Evolutionary conservation across 257 asterid genomes (phyloP).

Genomic region (Nicotiana benthamiana): DNA sequence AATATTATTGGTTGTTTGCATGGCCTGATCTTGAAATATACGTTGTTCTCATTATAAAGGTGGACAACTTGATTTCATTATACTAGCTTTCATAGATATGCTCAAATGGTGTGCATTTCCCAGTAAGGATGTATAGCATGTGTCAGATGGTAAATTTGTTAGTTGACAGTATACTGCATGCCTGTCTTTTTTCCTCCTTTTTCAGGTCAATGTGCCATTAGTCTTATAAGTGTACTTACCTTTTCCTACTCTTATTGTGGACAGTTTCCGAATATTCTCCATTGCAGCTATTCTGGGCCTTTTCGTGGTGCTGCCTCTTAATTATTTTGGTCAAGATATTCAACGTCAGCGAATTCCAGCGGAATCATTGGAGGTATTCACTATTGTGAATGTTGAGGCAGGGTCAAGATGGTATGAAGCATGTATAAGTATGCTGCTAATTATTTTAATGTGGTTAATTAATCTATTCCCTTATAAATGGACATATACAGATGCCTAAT

Average conservation of each 20-base stretch:
- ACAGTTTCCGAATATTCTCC: conserved; percentile 23
- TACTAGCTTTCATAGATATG: neutral
- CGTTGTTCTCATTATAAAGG: neutral
- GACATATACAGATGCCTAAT: neutral
- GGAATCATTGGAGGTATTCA: conserved; percentile 26
- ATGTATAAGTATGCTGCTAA: neutral
- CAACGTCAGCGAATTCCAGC: conserved; percentile 13
- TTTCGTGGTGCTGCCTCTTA: conserved; percentile 30
- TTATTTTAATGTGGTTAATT: neutral
- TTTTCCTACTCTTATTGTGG: conserved; percentile 6
- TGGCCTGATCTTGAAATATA: neutral
- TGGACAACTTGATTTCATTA: neutral
- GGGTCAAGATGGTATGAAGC: conserved; percentile 22
- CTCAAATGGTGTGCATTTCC: neutral
- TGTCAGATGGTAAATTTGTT: conserved; percentile 1
- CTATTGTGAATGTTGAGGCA: conserved; percentile 25
- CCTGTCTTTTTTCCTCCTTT: neutral
- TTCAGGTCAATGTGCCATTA: neutral
- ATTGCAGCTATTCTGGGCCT: conserved; percentile 26
- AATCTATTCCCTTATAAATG: neutral
- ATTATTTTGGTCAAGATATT: conserved; percentile 27
- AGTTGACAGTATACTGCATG: neutral
- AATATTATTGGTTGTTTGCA: neutral
- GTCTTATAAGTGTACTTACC: neutral
- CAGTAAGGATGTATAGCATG: neutral